phyloP scores from a whole-genome alignment of 2,329 filamentous ascomycete species.

The Fusarium chaquense region DNA sequence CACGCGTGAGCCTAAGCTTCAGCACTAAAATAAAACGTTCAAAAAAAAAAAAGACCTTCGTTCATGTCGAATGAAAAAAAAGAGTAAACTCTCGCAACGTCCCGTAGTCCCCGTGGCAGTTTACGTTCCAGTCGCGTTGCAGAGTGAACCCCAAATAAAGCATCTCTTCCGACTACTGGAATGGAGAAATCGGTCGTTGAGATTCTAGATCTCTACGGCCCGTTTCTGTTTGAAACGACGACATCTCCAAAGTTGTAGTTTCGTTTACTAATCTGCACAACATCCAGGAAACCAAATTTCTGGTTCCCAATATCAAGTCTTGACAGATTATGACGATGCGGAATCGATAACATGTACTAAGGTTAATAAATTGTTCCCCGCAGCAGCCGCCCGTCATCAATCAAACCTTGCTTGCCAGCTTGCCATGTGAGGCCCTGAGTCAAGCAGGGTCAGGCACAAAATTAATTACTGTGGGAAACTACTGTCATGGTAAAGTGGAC shows the following conservation, averaged over 20 bases:
- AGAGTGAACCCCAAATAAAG: slow-evolving; percentile 21
- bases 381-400: slow-evolving; percentile 27
- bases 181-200: slow-evolving; percentile 16
- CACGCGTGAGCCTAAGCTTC: slow-evolving; percentile 29
- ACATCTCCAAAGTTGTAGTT: background rate
- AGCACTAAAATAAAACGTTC: slow-evolving; percentile 35
- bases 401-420: background rate
- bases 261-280: slow-evolving; percentile 4
- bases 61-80: slow-evolving; percentile 2
- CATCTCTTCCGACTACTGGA: slow-evolving; percentile 2
- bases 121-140: slow-evolving; percentile 39
- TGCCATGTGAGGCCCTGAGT: slow-evolving; percentile 9
- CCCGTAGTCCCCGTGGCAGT: slow-evolving; percentile 36
- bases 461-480: slow-evolving; percentile 5
- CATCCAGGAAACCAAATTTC: background rate
- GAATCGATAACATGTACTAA: background rate
- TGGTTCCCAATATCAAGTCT: background rate
- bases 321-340: slow-evolving; percentile 17
- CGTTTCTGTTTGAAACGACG: slow-evolving; percentile 26
- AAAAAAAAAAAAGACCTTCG: slow-evolving; percentile 30
- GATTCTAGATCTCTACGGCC: slow-evolving; percentile 20
- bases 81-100: slow-evolving; percentile 42
- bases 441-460: slow-evolving; percentile 21
- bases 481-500: slow-evolving; percentile 31
- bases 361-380: slow-evolving; percentile 25